Evolutionary conservation across 495 filamentous ascomycete species (phyloP).

Genomic region (Hypoxylon trugodes): DNA sequence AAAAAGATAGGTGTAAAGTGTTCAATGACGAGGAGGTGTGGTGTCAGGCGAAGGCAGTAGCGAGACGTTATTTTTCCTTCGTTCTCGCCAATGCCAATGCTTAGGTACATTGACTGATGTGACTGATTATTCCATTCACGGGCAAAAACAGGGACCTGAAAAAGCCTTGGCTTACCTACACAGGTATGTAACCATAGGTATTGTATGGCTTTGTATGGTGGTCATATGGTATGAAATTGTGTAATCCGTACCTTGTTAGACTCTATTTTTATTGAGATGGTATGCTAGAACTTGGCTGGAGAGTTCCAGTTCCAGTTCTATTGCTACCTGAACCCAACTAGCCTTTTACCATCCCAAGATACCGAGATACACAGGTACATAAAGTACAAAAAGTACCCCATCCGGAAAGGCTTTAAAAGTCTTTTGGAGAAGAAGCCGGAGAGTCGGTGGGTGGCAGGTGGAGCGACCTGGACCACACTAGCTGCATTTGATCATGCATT

Average conservation of each 20-base stretch:
- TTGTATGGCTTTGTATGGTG: not conserved
- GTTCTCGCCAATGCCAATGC: slow-evolving; percentile 43
- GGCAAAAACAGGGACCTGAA: slow-evolving; percentile 19
- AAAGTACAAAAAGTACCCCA: slow-evolving; percentile 3
- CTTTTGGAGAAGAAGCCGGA: not conserved
- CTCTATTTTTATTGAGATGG: slow-evolving; percentile 35
- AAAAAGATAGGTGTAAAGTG: slow-evolving; percentile 14
- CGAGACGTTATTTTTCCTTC: slow-evolving; percentile 39
- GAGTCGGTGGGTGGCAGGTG: slow-evolving; percentile 10
- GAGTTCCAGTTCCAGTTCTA: slow-evolving; percentile 31
- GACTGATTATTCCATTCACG: slow-evolving; percentile 27
- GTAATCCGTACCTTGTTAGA: slow-evolving; percentile 18
- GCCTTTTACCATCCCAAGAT: not conserved
- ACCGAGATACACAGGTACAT: slow-evolving; percentile 9
- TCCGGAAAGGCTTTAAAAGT: too few relatives aligned
- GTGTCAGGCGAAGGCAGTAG: slow-evolving; percentile 32
- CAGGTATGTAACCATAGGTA: slow-evolving; percentile 15
- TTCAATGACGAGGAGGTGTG: slow-evolving; percentile 40
- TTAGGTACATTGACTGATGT: slow-evolving; percentile 29
- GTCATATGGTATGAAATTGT: slow-evolving; percentile 3
- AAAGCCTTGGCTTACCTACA: slow-evolving; percentile 23
- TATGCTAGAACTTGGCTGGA: slow-evolving; percentile 16
- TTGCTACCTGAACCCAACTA: slow-evolving; percentile 1
- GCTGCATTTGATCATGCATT: slow-evolving; percentile 38
- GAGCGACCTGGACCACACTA: slow-evolving; percentile 19